phyloP scores from a whole-genome alignment of 73 alveolate genomes.

The Paramecium tetraurelia region DNA sequence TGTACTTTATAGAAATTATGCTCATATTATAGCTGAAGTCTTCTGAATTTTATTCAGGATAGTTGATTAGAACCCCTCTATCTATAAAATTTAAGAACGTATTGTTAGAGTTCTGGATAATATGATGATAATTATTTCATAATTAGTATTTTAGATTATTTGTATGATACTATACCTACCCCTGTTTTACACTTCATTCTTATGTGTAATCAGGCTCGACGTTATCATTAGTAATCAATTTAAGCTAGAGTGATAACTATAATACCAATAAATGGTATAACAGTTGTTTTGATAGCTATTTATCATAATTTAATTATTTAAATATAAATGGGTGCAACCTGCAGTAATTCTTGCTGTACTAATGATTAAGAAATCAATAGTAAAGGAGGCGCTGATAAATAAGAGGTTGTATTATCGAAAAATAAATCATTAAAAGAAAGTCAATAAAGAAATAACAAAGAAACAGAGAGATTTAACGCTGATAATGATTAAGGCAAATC shows the following conservation, averaged over 20 bases:
- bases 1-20: not conserved
- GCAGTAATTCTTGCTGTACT: constrained; percentile 23
- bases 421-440: constrained; percentile 25
- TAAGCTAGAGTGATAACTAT: constrained; percentile 23
- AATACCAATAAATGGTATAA: not conserved
- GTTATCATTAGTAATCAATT: not conserved
- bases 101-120: not conserved
- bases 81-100: not conserved
- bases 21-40: not conserved
- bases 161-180: constrained; percentile 2
- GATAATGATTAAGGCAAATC: constrained; percentile 12
- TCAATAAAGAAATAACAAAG: not conserved
- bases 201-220: constrained; percentile 38
- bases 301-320: not conserved
- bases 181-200: constrained; percentile 21
- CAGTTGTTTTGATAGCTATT: constrained; percentile 19
- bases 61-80: not conserved
- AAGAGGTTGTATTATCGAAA: not conserved
- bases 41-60: not conserved
- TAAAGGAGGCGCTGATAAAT: not conserved
- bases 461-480: constrained; percentile 12
- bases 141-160: not conserved
- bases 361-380: not conserved
- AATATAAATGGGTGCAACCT: constrained; percentile 16
- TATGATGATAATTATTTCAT: not conserved